Evolutionary conservation across 768 basidiomycete species (phyloP), one percentile per base, ranked within the genome.

Genomic region (Strobilomyces dryophilus): DNA sequence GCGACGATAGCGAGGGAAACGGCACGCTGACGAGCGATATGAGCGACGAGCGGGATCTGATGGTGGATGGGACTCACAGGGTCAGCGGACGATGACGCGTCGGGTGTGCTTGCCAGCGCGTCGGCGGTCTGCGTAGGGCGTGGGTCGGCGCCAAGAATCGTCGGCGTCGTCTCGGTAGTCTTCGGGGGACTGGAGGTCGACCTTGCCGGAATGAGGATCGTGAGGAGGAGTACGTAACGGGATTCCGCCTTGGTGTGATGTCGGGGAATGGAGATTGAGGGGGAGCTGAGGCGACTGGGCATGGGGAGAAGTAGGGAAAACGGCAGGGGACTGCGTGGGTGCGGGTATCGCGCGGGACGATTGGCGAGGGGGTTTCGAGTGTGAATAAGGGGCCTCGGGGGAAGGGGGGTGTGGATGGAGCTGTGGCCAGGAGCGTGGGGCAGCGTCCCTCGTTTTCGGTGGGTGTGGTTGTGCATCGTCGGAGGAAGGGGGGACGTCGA

Each of bases 91-190:
- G 56, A 89, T 81, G 32, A 89, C 82, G 49, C 88, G 79, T 62
- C 76, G 77, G 21, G 88, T 90, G 65, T 90, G 88, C 66, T 91
- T 91, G 46, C 88, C 88, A 47, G 88, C 88, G 52, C 88, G 76
- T 51, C 88, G 74, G 21, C 88, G 81, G 66, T 89, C 87, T 37
- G 80, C 79, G 61, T 85, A 83, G 20, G 88, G 87, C 68, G 83
- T 88, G 1, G 87, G 85, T 41, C 79, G 72, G 29, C 82, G 74
- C 87, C 87, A 89, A 26, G 83, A 73, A 56, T 89, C 86, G 64
- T 89, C 87, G 24, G 76, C 65, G 51, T 85, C 83, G 53, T 79
- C 77, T 52, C 71, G 71, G 60, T 75, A 78, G 36, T 82, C 82
- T 17, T 83, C 83, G 45, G 69, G 51, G 11, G 60, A 36, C 56